Base-by-base conservation (phyloP, 2,329 filamentous ascomycete species). In the Aspergillus niger region DNA sequence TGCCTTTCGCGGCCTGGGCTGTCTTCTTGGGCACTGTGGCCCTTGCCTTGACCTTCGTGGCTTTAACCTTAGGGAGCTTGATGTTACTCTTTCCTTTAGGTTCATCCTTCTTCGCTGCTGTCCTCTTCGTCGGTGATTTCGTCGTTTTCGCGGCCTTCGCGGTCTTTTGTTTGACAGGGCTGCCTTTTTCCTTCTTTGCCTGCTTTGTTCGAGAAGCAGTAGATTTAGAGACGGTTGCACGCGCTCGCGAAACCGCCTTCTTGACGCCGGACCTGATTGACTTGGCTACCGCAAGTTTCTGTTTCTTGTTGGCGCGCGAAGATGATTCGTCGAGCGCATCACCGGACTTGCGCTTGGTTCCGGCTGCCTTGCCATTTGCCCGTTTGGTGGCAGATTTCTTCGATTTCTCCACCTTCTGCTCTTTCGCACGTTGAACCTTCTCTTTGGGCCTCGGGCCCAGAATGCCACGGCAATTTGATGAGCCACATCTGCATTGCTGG, bases 401-500 rank as follows among this genome's bases (percentile, higher is more conserved):
- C 53, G 67, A 62, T 15, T 66, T 66, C 47, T 71, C 66, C 49
- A 59, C 63, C 50, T 58, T 60, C 10, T 61, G 57, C 63, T 74
- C 68, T 57, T 74, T 75, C 32, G 69, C 63, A 47, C 73, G 73
- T 59, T 74, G 73, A 13, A 74, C 72, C 53, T 78, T 78, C 55
- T 84, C 81, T 68, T 83, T 83, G 4, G 81, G 79, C 55, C 80
- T 82, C 8, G 83, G 83, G 11, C 85, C 85, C 38, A 90, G 77
- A 41, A 87, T 81, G 51, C 87, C 87, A 63, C 87, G 83, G 68
- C 87, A 90, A 38, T 81, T 83, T 8, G 79, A 71, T 8, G 85
- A 81, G 30, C 87, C 86, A 69, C 87, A 90, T 58, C 83, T 83
- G 69, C 87, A 90, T 63, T 82, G 74, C 70, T 89, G 86, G 38